Base-by-base conservation (phyloP, 2,329 filamentous ascomycete genomes). In the Fusarium continuum region DNA sequence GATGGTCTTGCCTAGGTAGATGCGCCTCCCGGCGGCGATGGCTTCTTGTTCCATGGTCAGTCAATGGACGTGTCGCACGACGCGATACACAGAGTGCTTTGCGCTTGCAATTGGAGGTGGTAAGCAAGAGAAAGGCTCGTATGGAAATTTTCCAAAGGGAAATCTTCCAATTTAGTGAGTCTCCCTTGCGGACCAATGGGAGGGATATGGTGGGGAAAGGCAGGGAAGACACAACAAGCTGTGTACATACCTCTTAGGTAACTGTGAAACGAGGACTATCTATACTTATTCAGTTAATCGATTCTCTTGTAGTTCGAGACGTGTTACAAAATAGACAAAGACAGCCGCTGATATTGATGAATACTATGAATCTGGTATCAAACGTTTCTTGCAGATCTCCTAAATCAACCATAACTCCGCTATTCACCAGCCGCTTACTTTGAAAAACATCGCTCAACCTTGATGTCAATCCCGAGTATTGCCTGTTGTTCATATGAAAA, bases 1-100 rank as follows among this genome's bases (percentile, higher is more conserved):
- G 19, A 10, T 46, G 3, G 5, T 32, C 32, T 13, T 63, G 28
- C 75, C 87, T 11, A 88, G 77, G 61, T 90, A 88, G 61, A 90
- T 85, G 58, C 88, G 75, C 39, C 75, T 68, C 47, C 73, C 74
- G 46, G 71, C 68, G 20, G 66, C 45, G 28, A 74, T 54, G 41
- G 72, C 69, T 25, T 70, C 62, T 23, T 51, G 35, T 40, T 63
- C 57, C 59, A 63, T 63, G 16, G 17, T 14, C 6, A 23, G 14
- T 44, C 8, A 3, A 29, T 9, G 9, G 13, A 16, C 10, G 28
- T 11, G 8, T 10, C 8, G 5, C 19, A 23, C 2, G 14, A 11
- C 3, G 6, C n/a, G 25, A 11, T 11, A 29, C 13, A 13, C 28
- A 5, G 8, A 28, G 13, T 19, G 23, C 38, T 26, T 14, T 40